phyloP scores from a whole-genome alignment of 1,284 basidiomycete species.

The Marasmius tenuissimus region DNA sequence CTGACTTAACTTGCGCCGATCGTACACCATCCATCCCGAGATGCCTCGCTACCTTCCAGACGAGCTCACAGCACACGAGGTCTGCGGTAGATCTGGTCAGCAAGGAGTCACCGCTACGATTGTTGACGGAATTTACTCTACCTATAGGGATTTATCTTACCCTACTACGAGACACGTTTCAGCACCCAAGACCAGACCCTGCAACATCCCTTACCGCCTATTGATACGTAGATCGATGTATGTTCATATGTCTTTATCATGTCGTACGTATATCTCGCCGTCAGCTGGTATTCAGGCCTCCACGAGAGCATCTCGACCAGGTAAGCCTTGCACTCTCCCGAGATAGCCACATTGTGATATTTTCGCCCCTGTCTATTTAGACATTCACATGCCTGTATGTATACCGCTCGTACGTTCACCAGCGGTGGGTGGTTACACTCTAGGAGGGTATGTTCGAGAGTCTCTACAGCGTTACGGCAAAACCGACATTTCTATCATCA shows the following conservation, averaged over 20 bases:
- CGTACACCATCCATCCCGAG: not conserved
- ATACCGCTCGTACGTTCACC: no score
- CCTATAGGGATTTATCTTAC: no score
- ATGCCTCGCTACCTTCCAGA: not conserved
- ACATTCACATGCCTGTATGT: no score
- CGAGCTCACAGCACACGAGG: no score
- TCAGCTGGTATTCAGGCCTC: not conserved
- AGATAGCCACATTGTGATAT: not conserved
- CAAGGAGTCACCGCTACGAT: no score
- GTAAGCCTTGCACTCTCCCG: not conserved
- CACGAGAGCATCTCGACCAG: not conserved
- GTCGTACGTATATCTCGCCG: not conserved
- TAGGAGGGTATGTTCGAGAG: not conserved
- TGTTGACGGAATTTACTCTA: no score
- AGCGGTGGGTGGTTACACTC: not conserved
- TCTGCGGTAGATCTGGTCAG: no score
- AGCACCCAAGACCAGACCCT: not conserved
- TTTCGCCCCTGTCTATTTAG: no score
- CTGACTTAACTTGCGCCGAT: no score
- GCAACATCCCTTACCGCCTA: not conserved
- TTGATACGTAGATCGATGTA: not conserved
- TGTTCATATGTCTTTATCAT: not conserved
- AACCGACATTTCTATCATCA: not conserved
- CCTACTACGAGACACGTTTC: no score
- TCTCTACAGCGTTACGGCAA: not conserved